Base-by-base conservation (phyloP, 148 eudicot genomes). In the Persicaria tinctoria region DNA sequence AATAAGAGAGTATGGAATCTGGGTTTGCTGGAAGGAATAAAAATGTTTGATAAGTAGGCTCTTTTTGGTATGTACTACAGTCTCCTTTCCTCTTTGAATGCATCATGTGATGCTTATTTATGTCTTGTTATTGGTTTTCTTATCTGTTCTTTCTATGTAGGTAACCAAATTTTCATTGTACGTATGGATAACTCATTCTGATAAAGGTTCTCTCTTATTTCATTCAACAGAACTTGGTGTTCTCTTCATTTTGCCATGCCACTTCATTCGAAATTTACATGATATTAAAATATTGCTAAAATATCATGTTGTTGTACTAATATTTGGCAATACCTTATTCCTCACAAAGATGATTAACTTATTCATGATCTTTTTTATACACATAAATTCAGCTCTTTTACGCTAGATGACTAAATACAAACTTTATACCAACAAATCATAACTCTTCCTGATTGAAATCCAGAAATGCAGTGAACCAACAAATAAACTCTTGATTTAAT, bases 1-100 rank as follows among this genome's bases (percentile, higher is more conserved):
- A 64, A 64, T 64, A 64, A 41, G 48, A 38, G 70, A 13, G 70
- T 64, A n/a, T 38, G 70, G 32, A 11, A 38, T 64, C 45, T 63
- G 68, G 70, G 46, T 64, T 64, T 38, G 70, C 41, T 64, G 70
- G 70, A 41, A 64, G 70, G 12, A 64, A 64, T 64, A 64, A 32
- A 32, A 32, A 64, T 64, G 70, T 64, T 2, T 64, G 70, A 64
- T 64, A 38, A 64, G 47, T 64, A 64, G 70, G 70, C 2, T 57
- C 8, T 17, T 57, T 57, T 57, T 7, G 63, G 9, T 17, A 57
- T 57, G 63, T 57, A 55, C 17, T 55, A 32, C n/a, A 5, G 63
- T 57, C 63, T 57, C 17, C 3, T 57, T 57, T 18, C 63, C 27
- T 57, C 2, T 57, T 57, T 57, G 63, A 57, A 17, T 8, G 27